A percentile compares a stretch with the other conserved stretches of the same genome.
Conservation (phyloP, 805 yeast species). For the Metschnikowia lunata region DNA sequence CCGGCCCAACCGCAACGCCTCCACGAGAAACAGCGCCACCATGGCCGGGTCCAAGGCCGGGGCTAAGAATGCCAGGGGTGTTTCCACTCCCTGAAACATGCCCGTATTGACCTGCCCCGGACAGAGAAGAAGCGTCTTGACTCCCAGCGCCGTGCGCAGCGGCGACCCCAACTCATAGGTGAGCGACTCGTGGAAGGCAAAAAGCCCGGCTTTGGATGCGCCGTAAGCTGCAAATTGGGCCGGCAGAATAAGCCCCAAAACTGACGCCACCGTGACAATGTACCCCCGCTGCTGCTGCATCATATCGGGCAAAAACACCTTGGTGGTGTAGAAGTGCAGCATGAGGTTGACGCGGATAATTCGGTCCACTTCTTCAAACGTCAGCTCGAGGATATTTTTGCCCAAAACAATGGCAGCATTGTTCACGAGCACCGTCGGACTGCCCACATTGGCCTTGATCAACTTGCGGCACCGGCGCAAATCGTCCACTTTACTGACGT, state of each 20-base stretch:
- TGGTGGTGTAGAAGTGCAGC: slow-evolving; percentile 66
- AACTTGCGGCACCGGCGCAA: slow-evolving; percentile 37
- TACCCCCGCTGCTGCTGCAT: slow-evolving; percentile 58
- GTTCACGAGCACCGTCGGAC: slow-evolving; percentile 66
- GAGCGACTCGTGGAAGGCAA: slow-evolving; percentile 80
- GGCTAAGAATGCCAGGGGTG: slow-evolving; percentile 75
- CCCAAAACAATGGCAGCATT: slow-evolving; percentile 80
- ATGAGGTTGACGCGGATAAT: slow-evolving; percentile 64
- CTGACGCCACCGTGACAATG: slow-evolving; percentile 78
- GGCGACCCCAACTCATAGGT: slow-evolving; percentile 63
- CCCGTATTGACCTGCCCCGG: slow-evolving; percentile 82
- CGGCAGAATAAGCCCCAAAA: slow-evolving; percentile 80
- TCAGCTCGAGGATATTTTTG: slow-evolving; percentile 48
- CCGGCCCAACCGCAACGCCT: slow-evolving; percentile 55
- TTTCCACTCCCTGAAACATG: slow-evolving; percentile 67
- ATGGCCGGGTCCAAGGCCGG: slow-evolving; percentile 71
- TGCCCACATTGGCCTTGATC: slow-evolving; percentile 50
- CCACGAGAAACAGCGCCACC: slow-evolving; percentile 57
- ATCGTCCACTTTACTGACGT: slow-evolving; percentile 53
- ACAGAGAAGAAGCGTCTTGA: slow-evolving; percentile 71
- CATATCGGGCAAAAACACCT: slow-evolving; percentile 74
- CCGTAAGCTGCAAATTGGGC: slow-evolving; percentile 81
- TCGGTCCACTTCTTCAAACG: slow-evolving; percentile 55
- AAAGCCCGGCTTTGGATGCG: slow-evolving; percentile 82
- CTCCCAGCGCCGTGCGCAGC: slow-evolving; percentile 42